A percentile compares a stretch with the other conserved stretches of the same genome.
phyloP scores from a whole-genome alignment of 2,329 filamentous ascomycete species.

The Xylaria sp. region DNA sequence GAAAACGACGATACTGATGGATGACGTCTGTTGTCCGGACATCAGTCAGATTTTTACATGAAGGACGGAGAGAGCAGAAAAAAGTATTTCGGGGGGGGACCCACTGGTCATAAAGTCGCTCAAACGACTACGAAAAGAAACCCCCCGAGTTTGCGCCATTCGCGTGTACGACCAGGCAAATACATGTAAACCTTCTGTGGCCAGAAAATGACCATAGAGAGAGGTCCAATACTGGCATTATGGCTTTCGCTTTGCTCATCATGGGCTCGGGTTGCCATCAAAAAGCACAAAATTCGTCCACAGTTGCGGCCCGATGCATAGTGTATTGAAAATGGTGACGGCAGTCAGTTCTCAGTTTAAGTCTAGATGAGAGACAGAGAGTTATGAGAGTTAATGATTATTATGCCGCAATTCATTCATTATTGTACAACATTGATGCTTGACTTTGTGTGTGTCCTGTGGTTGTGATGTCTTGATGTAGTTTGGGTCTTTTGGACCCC shows the following conservation, averaged over 20 bases:
- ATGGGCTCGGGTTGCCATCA: not conserved
- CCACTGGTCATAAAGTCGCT: not conserved
- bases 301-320: not conserved
- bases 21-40: not conserved
- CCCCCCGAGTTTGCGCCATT: not conserved
- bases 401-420: not conserved
- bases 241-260: not conserved
- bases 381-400: not conserved
- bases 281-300: not conserved
- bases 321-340: not conserved
- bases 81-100: not conserved
- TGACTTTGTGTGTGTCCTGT: too few relatives aligned
- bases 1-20: constrained; percentile 9
- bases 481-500: too few relatives aligned
- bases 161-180: not conserved
- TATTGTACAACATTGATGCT: not conserved
- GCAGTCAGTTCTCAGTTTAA: not conserved
- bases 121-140: not conserved
- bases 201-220: not conserved
- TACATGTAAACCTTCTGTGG: constrained; percentile 5
- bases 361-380: not conserved
- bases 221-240: constrained; percentile 3
- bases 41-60: constrained; percentile 2
- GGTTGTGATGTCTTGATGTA: too few relatives aligned
- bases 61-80: not conserved